Percentiles rank a stretch among this genome's conserved stretches.
Conservation (phyloP, 1,139 yeast species). For the Pichia sp. region DNA sequence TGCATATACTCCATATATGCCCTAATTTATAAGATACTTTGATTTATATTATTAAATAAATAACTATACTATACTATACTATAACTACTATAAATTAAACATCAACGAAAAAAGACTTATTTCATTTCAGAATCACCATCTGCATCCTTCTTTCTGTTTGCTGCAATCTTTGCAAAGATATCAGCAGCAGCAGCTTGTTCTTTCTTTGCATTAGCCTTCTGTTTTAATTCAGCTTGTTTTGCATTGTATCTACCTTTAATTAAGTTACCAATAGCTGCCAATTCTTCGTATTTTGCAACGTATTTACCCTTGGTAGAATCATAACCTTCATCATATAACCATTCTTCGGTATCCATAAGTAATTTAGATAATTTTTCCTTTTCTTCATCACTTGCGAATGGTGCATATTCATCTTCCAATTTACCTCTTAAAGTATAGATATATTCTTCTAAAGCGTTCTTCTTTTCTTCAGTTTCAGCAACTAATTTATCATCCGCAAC, state of each 20-base stretch:
- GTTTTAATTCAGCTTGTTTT: conserved; percentile 93
- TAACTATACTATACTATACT: not conserved
- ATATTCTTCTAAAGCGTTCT: conserved; percentile 97
- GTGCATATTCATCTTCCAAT: conserved; percentile 85
- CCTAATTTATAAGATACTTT: no score
- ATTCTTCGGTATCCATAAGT: conserved; percentile 87
- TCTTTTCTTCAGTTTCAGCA: conserved; percentile 97
- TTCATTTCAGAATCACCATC: conserved; percentile 42
- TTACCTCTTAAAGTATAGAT: conserved; percentile 97
- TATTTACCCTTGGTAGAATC: conserved; percentile 95
- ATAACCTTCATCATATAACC: conserved; percentile 97
- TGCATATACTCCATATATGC: no score
- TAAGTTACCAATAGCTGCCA: conserved; percentile 89
- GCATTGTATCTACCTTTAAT: conserved; percentile 93
- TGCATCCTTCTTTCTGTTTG: conserved; percentile 42
- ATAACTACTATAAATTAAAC: not conserved
- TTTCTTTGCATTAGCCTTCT: conserved; percentile 77
- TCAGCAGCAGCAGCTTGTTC: conserved; percentile 52
- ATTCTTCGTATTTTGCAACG: conserved; percentile 96
- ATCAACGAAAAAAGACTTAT: conserved; percentile 4
- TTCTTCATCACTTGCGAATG: conserved; percentile 86
- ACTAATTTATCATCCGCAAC: conserved; percentile 90
- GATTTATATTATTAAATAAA: no score
- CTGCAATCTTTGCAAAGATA: conserved; percentile 53
- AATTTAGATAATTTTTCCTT: conserved; percentile 69